A percentile compares a stretch with the other conserved stretches of the same genome.
phyloP scores from a whole-genome alignment of 75 land plant species.

The Pinus albicaulis region DNA sequence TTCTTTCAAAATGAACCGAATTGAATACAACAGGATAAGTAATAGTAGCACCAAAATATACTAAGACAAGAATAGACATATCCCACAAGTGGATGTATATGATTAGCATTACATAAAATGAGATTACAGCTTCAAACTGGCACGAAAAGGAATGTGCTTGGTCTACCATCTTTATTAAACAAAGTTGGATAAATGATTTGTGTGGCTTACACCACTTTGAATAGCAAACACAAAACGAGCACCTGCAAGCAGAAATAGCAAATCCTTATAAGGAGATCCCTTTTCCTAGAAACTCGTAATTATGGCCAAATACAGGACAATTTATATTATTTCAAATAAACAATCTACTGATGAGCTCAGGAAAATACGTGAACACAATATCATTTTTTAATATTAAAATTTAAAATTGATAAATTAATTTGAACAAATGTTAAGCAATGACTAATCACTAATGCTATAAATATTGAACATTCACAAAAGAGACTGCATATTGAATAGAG shows the following conservation, averaged over 20 bases:
- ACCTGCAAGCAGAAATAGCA: conserved; percentile 5
- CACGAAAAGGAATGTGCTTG: neutral
- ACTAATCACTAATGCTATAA: neutral
- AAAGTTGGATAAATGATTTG: neutral
- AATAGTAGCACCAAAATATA: conserved; percentile 10
- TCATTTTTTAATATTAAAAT: neutral
- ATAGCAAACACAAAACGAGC: neutral
- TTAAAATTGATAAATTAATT: neutral
- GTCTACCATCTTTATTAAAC: conserved; percentile 8
- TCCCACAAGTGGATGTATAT: neutral
- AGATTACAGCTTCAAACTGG: neutral
- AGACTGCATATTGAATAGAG: neutral
- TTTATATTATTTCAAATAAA: no score
- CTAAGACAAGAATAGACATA: conserved; percentile 4
- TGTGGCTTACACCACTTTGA: conserved; percentile 11
- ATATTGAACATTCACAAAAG: neutral
- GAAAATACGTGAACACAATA: neutral
- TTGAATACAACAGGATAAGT: neutral
- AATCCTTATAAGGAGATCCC: neutral
- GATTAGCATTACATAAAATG: neutral
- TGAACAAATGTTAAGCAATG: neutral
- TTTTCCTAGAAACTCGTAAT: no score
- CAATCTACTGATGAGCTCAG: no score
- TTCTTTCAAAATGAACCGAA: neutral
- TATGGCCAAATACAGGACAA: neutral